phyloP scores from a whole-genome alignment of 148 eudicot species.

The Dianthus caryophyllus region DNA sequence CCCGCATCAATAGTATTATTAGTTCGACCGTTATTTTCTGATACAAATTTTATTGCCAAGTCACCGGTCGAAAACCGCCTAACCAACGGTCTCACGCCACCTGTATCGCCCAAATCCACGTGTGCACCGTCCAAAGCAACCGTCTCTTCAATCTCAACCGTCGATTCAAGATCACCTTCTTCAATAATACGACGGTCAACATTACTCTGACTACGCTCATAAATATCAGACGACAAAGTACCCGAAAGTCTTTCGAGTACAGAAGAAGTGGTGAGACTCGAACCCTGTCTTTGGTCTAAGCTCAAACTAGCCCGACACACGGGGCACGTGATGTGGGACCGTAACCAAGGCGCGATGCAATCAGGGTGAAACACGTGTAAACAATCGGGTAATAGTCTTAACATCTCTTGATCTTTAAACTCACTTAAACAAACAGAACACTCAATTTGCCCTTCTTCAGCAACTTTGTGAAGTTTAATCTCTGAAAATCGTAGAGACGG shows the following conservation, averaged over 20 bases:
- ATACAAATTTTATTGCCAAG: not conserved
- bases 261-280: conserved; percentile 15
- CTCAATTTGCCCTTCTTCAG: conserved; percentile 20
- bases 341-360: conserved; percentile 43
- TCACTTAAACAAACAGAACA: conserved; percentile 47
- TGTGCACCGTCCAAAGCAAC: not conserved
- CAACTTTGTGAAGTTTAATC: conserved; percentile 36
- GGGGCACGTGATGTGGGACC: conserved; percentile 40
- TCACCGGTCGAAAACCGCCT: conserved; percentile 25
- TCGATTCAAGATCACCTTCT: conserved; percentile 7
- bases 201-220: not conserved
- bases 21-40: not conserved
- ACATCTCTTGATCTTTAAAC: conserved; percentile 33
- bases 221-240: conserved; percentile 16
- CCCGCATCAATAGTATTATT: not conserved
- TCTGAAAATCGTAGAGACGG: conserved; percentile 36
- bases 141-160: conserved; percentile 9
- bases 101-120: not conserved
- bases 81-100: not conserved
- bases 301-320: conserved; percentile 40
- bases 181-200: too few species aligned
- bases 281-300: conserved; percentile 26
- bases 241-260: conserved; percentile 16
- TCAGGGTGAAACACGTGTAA: conserved; percentile 44
- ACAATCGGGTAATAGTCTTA: conserved; percentile 37